Conservation (phyloP, 352 stramenopile species). For the Phytophthora aleatoria region DNA sequence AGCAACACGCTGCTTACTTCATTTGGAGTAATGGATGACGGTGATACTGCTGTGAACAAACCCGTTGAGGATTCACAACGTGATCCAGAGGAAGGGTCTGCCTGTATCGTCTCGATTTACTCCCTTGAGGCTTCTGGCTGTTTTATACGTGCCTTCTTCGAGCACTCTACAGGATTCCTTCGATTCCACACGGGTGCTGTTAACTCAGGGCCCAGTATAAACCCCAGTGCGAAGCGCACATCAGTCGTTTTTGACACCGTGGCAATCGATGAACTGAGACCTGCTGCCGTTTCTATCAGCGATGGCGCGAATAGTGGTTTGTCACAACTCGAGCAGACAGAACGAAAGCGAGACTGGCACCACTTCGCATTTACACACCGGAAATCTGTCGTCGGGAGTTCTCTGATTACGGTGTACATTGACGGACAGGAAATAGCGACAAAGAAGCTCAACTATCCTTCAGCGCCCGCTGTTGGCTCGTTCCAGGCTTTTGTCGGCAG, state of each 20-base stretch:
- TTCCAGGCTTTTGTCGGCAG: constrained; percentile 78
- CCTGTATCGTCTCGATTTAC: constrained; percentile 77
- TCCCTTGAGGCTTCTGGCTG: constrained; percentile 65
- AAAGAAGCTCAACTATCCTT: constrained; percentile 78
- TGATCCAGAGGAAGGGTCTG: constrained; percentile 47
- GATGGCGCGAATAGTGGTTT: neutral
- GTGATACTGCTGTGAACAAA: neutral
- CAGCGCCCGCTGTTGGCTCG: constrained; percentile 40
- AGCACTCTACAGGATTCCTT: constrained; percentile 62
- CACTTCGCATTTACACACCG: constrained; percentile 76
- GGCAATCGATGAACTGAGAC: constrained; percentile 48
- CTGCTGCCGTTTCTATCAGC: neutral
- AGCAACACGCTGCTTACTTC: constrained; percentile 19
- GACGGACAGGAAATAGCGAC: constrained; percentile 73
- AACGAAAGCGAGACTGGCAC: constrained; percentile 64
- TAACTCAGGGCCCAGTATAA: constrained; percentile 59
- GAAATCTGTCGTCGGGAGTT: constrained; percentile 74
- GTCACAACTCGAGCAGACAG: constrained; percentile 13
- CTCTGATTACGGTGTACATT: constrained; percentile 72
- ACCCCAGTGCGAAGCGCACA: constrained; percentile 55
- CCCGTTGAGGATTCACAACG: neutral
- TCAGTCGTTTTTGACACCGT: constrained; percentile 71
- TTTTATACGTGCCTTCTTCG: constrained; percentile 78
- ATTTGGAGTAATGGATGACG: constrained; percentile 10
- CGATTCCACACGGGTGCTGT: constrained; percentile 66